A percentile compares a stretch with the other conserved stretches of the same genome.
These are phyloP conservation scores for Trichoderma gamsii DNA, from an alignment of 495 filamentous ascomycete genomes.

Conservation along the genomic window DNA sequence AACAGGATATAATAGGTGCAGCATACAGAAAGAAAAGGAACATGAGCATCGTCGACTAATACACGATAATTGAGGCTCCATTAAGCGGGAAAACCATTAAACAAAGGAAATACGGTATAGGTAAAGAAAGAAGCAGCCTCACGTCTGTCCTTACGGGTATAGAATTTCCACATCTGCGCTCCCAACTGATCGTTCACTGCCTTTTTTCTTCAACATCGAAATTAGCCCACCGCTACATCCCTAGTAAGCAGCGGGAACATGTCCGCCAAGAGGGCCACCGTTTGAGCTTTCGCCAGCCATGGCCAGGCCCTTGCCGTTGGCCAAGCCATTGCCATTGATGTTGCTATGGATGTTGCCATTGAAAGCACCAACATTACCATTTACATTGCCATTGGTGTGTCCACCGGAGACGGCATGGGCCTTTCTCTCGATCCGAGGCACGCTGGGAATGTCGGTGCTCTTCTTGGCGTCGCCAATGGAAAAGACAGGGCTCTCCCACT, in stretches of 20 bases:
- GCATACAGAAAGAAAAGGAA: neutral
- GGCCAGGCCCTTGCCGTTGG: neutral
- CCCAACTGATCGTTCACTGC: neutral
- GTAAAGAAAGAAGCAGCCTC: neutral
- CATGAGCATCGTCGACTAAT: neutral
- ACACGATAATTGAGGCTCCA: too few relatives aligned
- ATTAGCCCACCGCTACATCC: neutral
- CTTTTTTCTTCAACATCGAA: neutral
- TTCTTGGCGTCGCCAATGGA: conserved; percentile 72
- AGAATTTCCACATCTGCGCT: neutral
- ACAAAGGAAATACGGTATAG: neutral
- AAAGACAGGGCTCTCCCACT: conserved; percentile 94
- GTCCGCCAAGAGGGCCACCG: neutral
- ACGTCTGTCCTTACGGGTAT: conserved; percentile 2
- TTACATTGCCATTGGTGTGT: conserved; percentile 2
- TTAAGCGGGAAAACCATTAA: neutral
- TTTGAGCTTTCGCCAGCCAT: neutral
- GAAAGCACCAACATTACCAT: too few relatives aligned
- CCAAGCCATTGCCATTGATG: conserved; percentile 11
- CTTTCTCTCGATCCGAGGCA: conserved; percentile 65
- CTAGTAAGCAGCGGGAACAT: conserved; percentile 3
- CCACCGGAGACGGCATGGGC: conserved; percentile 25
- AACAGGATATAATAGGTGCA: too few relatives aligned
- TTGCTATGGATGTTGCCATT: neutral
- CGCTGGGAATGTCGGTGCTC: conserved; percentile 61